Base-by-base conservation (phyloP, 2,329 filamentous ascomycete species). In the Arthrobotrys megalospora region DNA sequence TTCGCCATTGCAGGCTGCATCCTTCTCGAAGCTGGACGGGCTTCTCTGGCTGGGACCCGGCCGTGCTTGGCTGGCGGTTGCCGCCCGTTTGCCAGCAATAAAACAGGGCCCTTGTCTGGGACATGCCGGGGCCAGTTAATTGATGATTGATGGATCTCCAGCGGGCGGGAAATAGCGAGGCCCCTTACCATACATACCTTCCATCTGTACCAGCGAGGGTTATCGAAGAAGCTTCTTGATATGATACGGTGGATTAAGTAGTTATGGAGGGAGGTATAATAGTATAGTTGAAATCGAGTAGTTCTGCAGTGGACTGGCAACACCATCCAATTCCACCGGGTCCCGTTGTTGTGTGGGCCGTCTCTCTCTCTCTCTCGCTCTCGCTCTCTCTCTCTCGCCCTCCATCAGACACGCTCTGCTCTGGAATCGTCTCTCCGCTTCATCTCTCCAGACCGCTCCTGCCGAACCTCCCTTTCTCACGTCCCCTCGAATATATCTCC, bases 71-170 rank as follows among this genome's bases (percentile, higher is more conserved):
- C 52, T 58, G 52, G 52, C 32, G 52, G 52, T 58, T 58, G 32
- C 52, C 52, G 32, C 52, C 52, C 52, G 52, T 38, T 58, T 58
- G 32, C 52, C 52, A 58, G 45, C 52, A 58, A 58, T 36, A 36
- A 36, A 58, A 38, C 28, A 38, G 14, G 52, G 52, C 52, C 52
- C 52, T 58, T 58, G 52, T 58, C 52, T 58, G 52, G 52, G 52
- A 53, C 12, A 14, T 53, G 50, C 50, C 50, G 28, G 50, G 50
- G 36, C 36, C 36, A 8, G 36, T 32, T 53, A 14, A 34, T 53
- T 36, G 14, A 16, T 34, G n/a, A 11, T n/a, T 16, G 50, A 16
- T 8, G 34, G 50, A 48, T 38, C 36, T 12, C 36, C 36, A 28
- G 24, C 24, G 24, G 24, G 24, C 24, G 24, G 24, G 24, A 28